phyloP scores from a whole-genome alignment of 345 rosid species.

The Linum trigynum region DNA sequence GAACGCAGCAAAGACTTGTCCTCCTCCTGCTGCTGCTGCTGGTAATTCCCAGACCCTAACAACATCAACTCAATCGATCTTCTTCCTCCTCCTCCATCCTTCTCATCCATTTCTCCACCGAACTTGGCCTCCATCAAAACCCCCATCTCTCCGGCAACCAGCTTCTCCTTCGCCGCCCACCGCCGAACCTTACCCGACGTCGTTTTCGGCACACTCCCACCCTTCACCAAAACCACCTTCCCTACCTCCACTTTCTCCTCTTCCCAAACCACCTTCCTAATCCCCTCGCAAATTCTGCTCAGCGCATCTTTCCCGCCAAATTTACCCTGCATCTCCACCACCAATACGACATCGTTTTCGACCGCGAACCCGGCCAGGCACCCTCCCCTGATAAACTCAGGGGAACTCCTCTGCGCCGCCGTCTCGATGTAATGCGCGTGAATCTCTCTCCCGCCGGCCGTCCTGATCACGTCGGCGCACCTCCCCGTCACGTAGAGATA shows the following conservation, averaged over 20 bases:
- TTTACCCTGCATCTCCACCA: constrained; percentile 44
- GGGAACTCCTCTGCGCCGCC: constrained; percentile 29
- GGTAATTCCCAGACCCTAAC: background rate
- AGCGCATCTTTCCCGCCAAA: constrained; percentile 18
- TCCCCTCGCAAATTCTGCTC: constrained; percentile 29
- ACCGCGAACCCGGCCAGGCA: constrained; percentile 39
- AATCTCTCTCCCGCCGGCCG: constrained; percentile 18
- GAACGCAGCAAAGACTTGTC: background rate
- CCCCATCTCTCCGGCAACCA: constrained; percentile 27
- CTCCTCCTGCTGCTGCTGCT: too few species aligned
- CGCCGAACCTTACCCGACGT: constrained; percentile 56
- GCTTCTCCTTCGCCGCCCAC: constrained; percentile 39
- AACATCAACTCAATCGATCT: background rate
- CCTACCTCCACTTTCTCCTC: constrained; percentile 34
- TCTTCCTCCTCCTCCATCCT: background rate
- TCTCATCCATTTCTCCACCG: background rate
- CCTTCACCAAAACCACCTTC: constrained; percentile 34
- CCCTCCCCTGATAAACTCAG: constrained; percentile 37
- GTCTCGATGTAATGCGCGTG: constrained; percentile 55
- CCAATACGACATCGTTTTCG: constrained; percentile 21
- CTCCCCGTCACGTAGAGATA: constrained; percentile 48
- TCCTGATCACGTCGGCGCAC: constrained; percentile 34
- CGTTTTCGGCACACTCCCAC: constrained; percentile 42
- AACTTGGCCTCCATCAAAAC: constrained; percentile 25
- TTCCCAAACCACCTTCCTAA: constrained; percentile 23